Percentiles rank a stretch among this genome's conserved stretches.
Evolutionary conservation across 139 green algal genomes (phyloP).

Genomic region (Chlamydomonas applanata): DNA sequence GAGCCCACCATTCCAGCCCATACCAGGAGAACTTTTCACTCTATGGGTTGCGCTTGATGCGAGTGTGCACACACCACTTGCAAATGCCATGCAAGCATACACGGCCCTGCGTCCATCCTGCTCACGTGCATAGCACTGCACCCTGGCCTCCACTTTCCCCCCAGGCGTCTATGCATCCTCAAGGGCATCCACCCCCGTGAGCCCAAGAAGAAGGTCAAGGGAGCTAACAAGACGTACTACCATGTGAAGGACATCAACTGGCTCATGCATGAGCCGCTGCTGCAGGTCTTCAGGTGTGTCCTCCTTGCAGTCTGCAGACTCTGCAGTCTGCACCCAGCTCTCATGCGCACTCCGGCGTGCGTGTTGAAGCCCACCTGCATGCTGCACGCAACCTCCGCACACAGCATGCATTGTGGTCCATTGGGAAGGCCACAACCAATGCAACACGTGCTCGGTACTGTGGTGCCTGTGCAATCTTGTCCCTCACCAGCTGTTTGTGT

Average conservation of each 20-base stretch:
- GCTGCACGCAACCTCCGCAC: too few relatives aligned
- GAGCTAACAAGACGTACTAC: slow-evolving; percentile 98
- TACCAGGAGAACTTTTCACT: too few relatives aligned
- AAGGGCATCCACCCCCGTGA: slow-evolving; percentile 98
- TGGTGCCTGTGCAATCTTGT: too few relatives aligned
- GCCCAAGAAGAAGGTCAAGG: slow-evolving; percentile 94
- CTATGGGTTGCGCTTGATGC: too few relatives aligned
- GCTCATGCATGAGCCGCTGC: slow-evolving; percentile 92
- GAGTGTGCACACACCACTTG: too few relatives aligned
- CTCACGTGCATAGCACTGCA: neutral
- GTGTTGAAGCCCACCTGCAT: neutral
- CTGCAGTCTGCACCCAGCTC: neutral
- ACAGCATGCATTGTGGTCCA: too few relatives aligned
- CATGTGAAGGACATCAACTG: slow-evolving; percentile 97
- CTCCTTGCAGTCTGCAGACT: too few relatives aligned
- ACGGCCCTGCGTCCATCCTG: neutral
- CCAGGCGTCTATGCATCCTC: slow-evolving; percentile 94
- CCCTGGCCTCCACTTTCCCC: neutral
- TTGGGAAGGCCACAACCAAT: too few relatives aligned
- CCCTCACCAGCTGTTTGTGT: too few relatives aligned
- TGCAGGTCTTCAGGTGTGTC: slow-evolving; percentile 80
- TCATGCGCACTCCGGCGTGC: neutral
- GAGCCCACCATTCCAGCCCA: too few relatives aligned
- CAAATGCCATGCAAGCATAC: too few relatives aligned
- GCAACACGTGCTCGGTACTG: too few relatives aligned